A percentile compares a stretch with the other conserved stretches of the same genome.
These are phyloP conservation scores for Trichoderma sp. DNA, from an alignment of 2,329 filamentous ascomycete genomes.

Conservation along the genomic window DNA sequence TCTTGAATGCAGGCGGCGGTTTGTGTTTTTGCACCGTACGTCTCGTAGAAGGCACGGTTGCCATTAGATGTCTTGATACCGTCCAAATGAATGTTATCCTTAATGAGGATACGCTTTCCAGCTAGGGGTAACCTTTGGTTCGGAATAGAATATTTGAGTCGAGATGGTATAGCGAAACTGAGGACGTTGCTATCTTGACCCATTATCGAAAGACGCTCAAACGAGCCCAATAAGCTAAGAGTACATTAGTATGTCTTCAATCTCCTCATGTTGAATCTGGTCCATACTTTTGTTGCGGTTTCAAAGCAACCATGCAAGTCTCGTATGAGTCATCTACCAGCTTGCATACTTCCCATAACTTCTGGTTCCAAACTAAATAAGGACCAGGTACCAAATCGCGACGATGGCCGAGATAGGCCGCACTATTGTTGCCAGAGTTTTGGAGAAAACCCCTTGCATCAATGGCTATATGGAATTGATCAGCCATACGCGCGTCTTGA, in stretches of 20 bases:
- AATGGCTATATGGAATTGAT: no score
- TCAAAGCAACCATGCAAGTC: neutral
- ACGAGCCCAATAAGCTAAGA: neutral
- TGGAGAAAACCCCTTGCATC: no score
- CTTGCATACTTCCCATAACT: neutral
- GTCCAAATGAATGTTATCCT: neutral
- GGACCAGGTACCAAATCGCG: no score
- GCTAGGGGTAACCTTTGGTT: neutral
- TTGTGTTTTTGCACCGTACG: neutral
- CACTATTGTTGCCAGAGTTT: no score
- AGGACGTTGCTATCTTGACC: neutral
- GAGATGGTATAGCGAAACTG: neutral
- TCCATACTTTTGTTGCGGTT: neutral
- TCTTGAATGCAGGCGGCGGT: neutral
- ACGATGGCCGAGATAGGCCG: no score
- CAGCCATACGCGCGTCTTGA: no score
- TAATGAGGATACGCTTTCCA: neutral
- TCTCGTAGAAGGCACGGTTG: neutral
- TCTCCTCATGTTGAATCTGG: neutral
- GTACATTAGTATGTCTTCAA: neutral
- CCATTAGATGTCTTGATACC: neutral
- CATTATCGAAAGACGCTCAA: neutral
- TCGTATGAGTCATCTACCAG: neutral
- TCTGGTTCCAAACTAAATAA: no score
- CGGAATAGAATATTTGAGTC: neutral